These are phyloP conservation scores for Globisporangium viniferum DNA, from an alignment of 352 stramenopile genomes.

Conservation along the genomic window DNA sequence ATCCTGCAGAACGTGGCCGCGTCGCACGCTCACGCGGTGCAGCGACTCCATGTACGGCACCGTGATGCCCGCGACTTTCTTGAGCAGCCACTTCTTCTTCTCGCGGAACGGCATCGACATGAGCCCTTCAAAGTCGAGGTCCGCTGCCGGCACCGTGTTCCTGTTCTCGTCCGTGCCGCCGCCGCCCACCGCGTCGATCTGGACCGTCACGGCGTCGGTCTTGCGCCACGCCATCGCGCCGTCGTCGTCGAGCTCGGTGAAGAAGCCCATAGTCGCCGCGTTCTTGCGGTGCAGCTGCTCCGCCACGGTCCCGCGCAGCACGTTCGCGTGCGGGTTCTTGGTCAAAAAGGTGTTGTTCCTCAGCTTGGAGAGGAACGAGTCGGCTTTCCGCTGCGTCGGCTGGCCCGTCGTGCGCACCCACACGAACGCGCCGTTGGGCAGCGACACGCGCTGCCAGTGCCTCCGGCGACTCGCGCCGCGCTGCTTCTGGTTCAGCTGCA, in stretches of 20 bases:
- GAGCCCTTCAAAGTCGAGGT: slow-evolving; percentile 61
- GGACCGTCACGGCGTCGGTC: slow-evolving; percentile 44
- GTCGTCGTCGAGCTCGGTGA: slow-evolving; percentile 49
- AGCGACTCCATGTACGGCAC: slow-evolving; percentile 63
- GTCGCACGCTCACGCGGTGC: slow-evolving; percentile 56
- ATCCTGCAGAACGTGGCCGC: slow-evolving; percentile 58
- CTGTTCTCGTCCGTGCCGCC: slow-evolving; percentile 14
- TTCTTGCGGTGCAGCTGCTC: slow-evolving; percentile 80
- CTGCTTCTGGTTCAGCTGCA: slow-evolving; percentile 69
- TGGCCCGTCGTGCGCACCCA: slow-evolving; percentile 51
- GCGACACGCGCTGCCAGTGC: slow-evolving; percentile 58
- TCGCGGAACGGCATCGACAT: slow-evolving; percentile 66
- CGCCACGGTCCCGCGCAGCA: slow-evolving; percentile 42
- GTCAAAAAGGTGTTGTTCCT: slow-evolving; percentile 56
- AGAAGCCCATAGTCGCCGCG: slow-evolving; percentile 63
- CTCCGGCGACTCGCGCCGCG: slow-evolving; percentile 44
- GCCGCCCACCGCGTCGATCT: slow-evolving; percentile 28
- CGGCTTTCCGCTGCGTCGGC: slow-evolving; percentile 23
- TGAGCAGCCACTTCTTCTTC: slow-evolving; percentile 80
- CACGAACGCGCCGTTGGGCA: slow-evolving; percentile 56
- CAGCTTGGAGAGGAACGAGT: slow-evolving; percentile 55
- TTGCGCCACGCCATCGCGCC: slow-evolving; percentile 47
- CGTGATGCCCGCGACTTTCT: slow-evolving; percentile 47
- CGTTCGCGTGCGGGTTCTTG: slow-evolving; percentile 43
- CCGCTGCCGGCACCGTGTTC: slow-evolving; percentile 21